Evolutionary conservation across 805 yeast species (phyloP), one percentile per base, ranked within the genome.

Genomic region (Hanseniaspora occidentalis): DNA sequence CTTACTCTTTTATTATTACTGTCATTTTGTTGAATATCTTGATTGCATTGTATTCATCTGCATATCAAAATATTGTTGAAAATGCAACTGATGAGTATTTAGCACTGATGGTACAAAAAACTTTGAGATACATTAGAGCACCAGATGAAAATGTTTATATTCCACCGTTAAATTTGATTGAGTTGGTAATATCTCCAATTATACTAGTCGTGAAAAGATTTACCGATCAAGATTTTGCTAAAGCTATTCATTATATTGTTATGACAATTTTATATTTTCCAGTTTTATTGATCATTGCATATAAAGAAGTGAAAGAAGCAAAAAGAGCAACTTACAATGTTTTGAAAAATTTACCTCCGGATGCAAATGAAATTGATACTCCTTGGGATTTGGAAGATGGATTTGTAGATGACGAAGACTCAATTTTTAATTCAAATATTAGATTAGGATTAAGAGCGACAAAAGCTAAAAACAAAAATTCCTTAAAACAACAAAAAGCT

Each of bases 351-450:
- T 57, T 74, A 16, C 64, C 81, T 1, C 94, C 84, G 55, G 95
- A 84, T 58, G 83, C 85, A 17, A 83, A 82, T 54, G 89, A 81
- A 52, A 50, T 64, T 17, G 84, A 84, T 51, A 70, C 78, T 6
- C 88, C 79, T 50, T 84, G 95, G 94, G 84, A 81, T 47, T 65
- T 84, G 48, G 71, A 79, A 6, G 94, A 84, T 58, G 95, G 94
- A 0, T 84, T 62, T 41, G 58, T 62, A 24, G 69, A 62, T 34
- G 31, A 51, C 14, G 54, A 49, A 18, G 57, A 54, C n/a, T 59
- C 57, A 4, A 37, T 61, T 4, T 54, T 60, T 36, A 51, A 55
- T 16, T 41, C 49, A 21, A 52, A 51, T 25, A 54, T 53, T 3
- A 36, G 45, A 17, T 45, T 56, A 9, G 53, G 50, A 4, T 50